Evolutionary conservation across 2,329 filamentous ascomycete genomes (phyloP), one percentile per base, ranked within the genome.

Genomic region (Penicillium digitatum): DNA sequence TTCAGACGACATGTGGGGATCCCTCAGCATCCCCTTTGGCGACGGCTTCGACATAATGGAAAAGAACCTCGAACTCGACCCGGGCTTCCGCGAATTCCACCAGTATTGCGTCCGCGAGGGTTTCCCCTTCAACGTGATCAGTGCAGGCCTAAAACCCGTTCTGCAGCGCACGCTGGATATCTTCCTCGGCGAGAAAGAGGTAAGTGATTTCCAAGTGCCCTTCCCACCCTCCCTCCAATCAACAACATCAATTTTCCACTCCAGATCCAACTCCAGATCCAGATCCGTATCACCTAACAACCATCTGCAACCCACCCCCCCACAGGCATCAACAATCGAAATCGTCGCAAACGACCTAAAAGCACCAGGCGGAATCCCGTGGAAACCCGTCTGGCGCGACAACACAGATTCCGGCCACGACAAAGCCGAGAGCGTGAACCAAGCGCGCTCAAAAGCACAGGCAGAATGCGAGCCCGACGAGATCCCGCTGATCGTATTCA

Each of bases 1-100:
- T n/a, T 87, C 84, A 0, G 85, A 87, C 61, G 85, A 88, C 69
- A 87, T 88, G 81, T 88, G 85, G 83, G 82, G 81, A 8, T 87
- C 84, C 0, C 74, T 88, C 9, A 78, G 83, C 57, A 80, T 88
- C 0, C 84, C 85, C 2, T 87, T 88, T 64, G 85, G 86, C 24
- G 81, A 87, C 58, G 85, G 85, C 14, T 87, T 88, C 72, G 76
- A 81, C 52, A 76, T 87, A 29, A 85, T 88, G 81, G 78, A 84
- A 63, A 74, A 81, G 45, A 76, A 76, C 0, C 78, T 88, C 27
- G 80, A 85, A 31, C 84, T 88, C 52, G 86, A 88, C 63, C 78
- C 79, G 0, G 83, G 82, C 58, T 88, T 88, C 72, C 75, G 79
- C 42, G 74, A 76, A 42, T 88, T 88, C 74, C 85, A 88, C 73